phyloP scores from a whole-genome alignment of 768 basidiomycete species.

The Tricholoma saponaceum region DNA sequence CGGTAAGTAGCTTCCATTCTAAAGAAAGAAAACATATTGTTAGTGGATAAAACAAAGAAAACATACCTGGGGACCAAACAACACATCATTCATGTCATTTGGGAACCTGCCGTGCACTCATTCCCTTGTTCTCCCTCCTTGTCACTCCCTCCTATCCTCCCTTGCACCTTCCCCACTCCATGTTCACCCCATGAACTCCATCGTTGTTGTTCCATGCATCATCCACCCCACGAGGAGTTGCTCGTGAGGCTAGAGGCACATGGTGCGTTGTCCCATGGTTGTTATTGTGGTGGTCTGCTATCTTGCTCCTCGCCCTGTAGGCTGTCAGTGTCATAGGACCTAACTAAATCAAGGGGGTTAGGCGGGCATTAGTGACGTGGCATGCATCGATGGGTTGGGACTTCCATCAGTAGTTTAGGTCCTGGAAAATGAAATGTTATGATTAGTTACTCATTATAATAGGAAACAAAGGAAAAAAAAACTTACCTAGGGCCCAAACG shows the following conservation, averaged over 20 bases:
- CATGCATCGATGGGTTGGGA: neutral
- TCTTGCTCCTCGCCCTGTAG: neutral
- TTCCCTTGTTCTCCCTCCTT: too few relatives aligned
- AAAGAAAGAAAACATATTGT: neutral
- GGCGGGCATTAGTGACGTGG: neutral
- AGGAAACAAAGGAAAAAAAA: too few relatives aligned
- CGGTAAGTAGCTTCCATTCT: neutral
- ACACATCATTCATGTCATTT: too few relatives aligned
- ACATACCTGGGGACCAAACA: too few relatives aligned
- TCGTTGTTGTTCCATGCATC: neutral
- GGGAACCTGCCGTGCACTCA: too few relatives aligned
- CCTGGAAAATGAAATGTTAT: too few relatives aligned
- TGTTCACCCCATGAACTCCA: too few relatives aligned
- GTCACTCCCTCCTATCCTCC: too few relatives aligned
- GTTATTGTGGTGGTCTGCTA: neutral
- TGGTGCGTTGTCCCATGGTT: neutral
- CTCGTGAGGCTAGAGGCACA: neutral
- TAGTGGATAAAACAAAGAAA: neutral
- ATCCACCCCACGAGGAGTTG: neutral
- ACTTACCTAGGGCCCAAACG: too few relatives aligned
- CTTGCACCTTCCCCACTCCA: too few relatives aligned
- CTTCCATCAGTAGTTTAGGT: too few relatives aligned
- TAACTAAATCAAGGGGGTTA: neutral
- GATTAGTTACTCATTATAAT: too few relatives aligned
- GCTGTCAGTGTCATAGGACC: neutral